Percentiles rank a stretch among this genome's conserved stretches.
These are phyloP conservation scores for Coemansia reversa DNA, from an alignment of 192 early-diverging fungal species.

Conservation along the genomic window DNA sequence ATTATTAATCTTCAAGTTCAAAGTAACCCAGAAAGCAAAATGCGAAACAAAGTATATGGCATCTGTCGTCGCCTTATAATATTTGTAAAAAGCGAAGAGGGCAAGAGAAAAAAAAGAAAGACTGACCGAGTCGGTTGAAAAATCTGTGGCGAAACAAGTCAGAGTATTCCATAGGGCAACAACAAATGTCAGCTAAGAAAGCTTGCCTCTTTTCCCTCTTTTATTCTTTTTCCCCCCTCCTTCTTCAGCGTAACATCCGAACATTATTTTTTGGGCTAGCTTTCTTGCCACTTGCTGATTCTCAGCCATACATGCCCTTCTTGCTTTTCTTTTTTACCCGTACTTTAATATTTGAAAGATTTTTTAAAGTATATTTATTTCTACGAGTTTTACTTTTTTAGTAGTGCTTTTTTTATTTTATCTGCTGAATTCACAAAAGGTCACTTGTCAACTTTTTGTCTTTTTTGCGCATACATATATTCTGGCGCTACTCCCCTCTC, in stretches of 20 bases:
- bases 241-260: constrained; percentile 2
- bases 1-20: no score
- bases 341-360: background rate
- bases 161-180: no score
- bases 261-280: constrained; percentile 7
- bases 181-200: no score
- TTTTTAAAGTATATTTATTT: constrained; percentile 4
- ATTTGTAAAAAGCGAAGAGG: no score
- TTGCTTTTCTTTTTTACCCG: constrained; percentile 5
- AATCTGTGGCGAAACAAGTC: no score
- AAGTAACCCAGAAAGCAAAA: no score
- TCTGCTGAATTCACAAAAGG: constrained; percentile 11
- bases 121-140: no score
- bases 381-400: background rate
- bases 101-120: no score
- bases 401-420: background rate
- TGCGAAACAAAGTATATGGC: no score
- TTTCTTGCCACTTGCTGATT: no score
- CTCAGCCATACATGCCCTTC: background rate
- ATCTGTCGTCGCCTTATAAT: no score
- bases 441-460: background rate
- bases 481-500: background rate
- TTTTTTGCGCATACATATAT: background rate
- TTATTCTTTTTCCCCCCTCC: constrained; percentile 6
- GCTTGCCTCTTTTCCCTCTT: background rate